Conservation (phyloP, 129 eudicot genomes). For the Lactuca saligna region DNA sequence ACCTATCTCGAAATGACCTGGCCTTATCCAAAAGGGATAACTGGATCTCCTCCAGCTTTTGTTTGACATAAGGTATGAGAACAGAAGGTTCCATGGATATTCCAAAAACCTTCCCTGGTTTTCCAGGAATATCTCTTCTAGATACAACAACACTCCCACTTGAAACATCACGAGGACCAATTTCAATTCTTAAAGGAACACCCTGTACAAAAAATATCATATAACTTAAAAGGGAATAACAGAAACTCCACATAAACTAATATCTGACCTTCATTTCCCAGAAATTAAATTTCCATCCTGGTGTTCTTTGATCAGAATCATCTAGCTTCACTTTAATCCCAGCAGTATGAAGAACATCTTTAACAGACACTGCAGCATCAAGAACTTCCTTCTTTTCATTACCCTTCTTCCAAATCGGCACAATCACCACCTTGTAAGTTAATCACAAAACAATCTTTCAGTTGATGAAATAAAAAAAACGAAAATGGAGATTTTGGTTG, state of each 20-base stretch:
- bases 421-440: constrained; percentile 68
- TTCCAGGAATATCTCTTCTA: constrained; percentile 96
- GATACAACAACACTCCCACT: constrained; percentile 79
- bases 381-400: constrained; percentile 76
- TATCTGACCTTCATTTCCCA: constrained; percentile 97
- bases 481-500: neutral
- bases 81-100: constrained; percentile 81
- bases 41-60: constrained; percentile 76
- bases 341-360: constrained; percentile 66
- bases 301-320: constrained; percentile 93
- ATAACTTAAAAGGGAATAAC: neutral
- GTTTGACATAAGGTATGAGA: constrained; percentile 59
- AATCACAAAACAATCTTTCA: neutral
- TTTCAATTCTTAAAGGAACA: constrained; percentile 85
- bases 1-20: constrained; percentile 82
- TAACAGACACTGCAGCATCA: constrained; percentile 65
- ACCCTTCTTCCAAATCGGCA: constrained; percentile 88
- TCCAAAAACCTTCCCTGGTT: constrained; percentile 92
- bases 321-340: constrained; percentile 84
- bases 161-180: constrained; percentile 88
- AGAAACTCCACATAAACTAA: neutral
- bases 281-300: constrained; percentile 95
- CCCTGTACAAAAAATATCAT: constrained; percentile 42
- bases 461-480: neutral
- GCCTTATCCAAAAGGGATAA: constrained; percentile 71